phyloP scores from a whole-genome alignment of 1,284 basidiomycete genomes.

The Ceratobasidium sp. region DNA sequence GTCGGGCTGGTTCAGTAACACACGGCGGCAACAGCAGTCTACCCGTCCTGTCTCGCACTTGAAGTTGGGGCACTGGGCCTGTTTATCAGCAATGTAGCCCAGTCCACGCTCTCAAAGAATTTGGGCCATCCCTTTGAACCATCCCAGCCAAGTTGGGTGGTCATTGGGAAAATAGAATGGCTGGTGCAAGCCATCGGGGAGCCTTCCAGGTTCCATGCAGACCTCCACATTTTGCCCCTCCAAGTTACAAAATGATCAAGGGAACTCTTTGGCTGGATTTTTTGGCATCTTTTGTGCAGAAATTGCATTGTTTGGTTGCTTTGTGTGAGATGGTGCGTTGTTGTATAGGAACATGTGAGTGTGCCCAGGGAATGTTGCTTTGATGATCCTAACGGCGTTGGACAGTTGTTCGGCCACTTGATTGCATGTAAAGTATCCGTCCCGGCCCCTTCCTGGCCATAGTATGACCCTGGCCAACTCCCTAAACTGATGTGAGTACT shows the following conservation, averaged over 20 bases:
- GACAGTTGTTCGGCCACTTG: constrained; percentile 47
- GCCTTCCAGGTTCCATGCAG: constrained; percentile 45
- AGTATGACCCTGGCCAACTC: constrained; percentile 46
- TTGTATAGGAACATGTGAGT: constrained; percentile 51
- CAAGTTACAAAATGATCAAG: neutral
- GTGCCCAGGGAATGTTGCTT: constrained; percentile 45
- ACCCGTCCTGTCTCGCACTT: constrained; percentile 1
- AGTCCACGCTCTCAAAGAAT: constrained; percentile 38
- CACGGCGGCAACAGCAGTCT: constrained; percentile 28
- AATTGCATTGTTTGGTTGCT: constrained; percentile 46
- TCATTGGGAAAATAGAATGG: constrained; percentile 49
- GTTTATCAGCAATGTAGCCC: neutral
- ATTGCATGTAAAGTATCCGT: constrained; percentile 52
- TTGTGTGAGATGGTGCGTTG: constrained; percentile 52
- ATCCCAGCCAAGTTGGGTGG: constrained; percentile 42
- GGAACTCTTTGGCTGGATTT: constrained; percentile 33
- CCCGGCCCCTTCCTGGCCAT: constrained; percentile 55
- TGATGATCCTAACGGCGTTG: constrained; percentile 50
- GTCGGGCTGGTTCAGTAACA: constrained; percentile 25
- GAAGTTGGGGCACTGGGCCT: constrained; percentile 23
- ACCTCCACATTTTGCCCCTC: neutral
- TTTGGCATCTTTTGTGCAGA: constrained; percentile 51
- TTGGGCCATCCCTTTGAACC: constrained; percentile 25
- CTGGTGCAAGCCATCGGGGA: constrained; percentile 48
- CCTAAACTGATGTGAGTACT: constrained; percentile 24